Base-by-base conservation (phyloP, 192 early-diverging fungal genomes). In the Backusella parvicylindrica region DNA sequence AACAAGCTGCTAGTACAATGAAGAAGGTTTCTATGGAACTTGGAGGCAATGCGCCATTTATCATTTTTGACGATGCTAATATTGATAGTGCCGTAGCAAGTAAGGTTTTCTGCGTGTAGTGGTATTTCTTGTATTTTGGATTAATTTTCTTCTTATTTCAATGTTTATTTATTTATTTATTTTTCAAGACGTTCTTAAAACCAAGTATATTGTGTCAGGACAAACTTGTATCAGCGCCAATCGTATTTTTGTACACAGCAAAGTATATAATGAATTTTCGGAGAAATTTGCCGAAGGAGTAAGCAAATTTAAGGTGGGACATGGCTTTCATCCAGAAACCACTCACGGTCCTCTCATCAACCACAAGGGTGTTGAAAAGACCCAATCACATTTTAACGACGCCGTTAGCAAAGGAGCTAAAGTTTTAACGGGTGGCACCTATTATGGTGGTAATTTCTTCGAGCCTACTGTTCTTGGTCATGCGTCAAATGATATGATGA, bases 311-410 rank as follows among this genome's bases (percentile, higher is more conserved):
- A 77, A 77, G n/a, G 78, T 95, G 15, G 96, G 96, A 16, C 86
- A 94, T 71, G 94, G 94, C 0, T 88, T 97, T 33, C 85, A 86
- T 9, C 43, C 79, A 35, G 83, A 79, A 6, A 89, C 87, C 8
- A 88, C 90, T 0, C 86, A 94, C 79, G 96, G 96, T 21, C 96
- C 96, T 0, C 76, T 98, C 70, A 95, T 97, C 71, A 92, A 91
- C 18, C 50, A 85, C 37, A 82, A 77, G 6, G 93, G 89, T 0
- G 81, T 95, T 41, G 84, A 85, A 6, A 95, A 95, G 78, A 90
- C 93, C 1, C 79, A 82, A 47, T 77, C 80, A 7, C 90, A 92
- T 74, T 87, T 97, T 21, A 68, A 89, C 47, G 93, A 94, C 65
- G 93, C 96, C 0, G 74, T 94, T 0, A 70, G 77, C 8, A 86